Evolutionary conservation across 1,284 basidiomycete genomes (phyloP).

Genomic region (Trichosporon sp.): DNA sequence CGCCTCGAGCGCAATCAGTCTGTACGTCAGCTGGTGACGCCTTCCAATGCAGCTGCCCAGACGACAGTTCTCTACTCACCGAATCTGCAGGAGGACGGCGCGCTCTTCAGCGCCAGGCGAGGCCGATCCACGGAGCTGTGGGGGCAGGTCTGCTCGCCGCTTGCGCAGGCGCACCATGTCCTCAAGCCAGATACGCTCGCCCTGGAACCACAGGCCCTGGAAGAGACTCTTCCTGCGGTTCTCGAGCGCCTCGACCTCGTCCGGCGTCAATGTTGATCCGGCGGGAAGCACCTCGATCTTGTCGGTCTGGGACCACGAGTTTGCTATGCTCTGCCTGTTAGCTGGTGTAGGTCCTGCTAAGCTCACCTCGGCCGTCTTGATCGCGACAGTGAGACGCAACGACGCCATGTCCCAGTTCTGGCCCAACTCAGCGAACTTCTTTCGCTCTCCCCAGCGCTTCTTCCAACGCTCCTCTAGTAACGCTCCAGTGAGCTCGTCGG

Average conservation of each 20-base stretch:
- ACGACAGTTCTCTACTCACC: conserved; percentile 31
- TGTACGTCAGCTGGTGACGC: conserved; percentile 19
- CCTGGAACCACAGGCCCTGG: conserved; percentile 84
- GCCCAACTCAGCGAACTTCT: conserved; percentile 40
- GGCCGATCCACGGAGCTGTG: conserved; percentile 31
- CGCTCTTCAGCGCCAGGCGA: conserved; percentile 33
- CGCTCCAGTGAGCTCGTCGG: background rate
- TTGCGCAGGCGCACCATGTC: conserved; percentile 72
- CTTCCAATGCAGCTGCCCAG: too few species aligned
- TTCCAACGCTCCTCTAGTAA: conserved; percentile 37
- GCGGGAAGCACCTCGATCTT: conserved; percentile 38
- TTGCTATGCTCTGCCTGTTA: conserved; percentile 38
- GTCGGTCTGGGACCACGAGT: conserved; percentile 50
- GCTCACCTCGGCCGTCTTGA: conserved; percentile 45
- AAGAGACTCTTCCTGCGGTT: conserved; percentile 41
- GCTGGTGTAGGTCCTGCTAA: background rate
- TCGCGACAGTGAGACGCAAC: conserved; percentile 40
- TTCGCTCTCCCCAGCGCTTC: conserved; percentile 38
- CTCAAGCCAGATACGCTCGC: conserved; percentile 82
- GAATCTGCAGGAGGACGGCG: conserved; percentile 41
- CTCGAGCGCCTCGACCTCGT: conserved; percentile 38
- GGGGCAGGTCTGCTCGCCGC: conserved; percentile 37
- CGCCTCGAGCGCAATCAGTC: conserved; percentile 41
- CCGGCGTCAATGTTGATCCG: conserved; percentile 24
- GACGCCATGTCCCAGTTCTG: conserved; percentile 39